phyloP scores from a whole-genome alignment of 2,329 filamentous ascomycete genomes.

The Penicillium expansum region DNA sequence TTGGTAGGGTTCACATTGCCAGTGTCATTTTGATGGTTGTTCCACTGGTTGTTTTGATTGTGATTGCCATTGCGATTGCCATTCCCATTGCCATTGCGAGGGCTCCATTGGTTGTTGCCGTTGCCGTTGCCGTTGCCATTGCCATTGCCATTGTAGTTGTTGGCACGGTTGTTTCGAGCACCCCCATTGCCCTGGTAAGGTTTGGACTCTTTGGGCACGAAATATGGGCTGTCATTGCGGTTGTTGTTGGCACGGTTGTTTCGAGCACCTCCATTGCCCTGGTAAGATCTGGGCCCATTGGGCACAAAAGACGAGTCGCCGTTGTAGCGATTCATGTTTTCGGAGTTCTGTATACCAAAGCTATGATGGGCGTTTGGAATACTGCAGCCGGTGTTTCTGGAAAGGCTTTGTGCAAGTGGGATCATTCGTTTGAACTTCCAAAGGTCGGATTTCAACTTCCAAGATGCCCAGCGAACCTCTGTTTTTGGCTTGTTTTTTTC shows the following conservation, averaged over 20 bases:
- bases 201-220: background rate
- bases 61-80: background rate
- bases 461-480: constrained; percentile 6
- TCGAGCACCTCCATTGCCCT: background rate
- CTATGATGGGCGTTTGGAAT: background rate
- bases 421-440: constrained; percentile 12
- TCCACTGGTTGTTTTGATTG: background rate
- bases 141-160: background rate
- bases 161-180: background rate
- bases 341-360: background rate
- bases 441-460: constrained; percentile 22
- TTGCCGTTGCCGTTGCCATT: background rate
- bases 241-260: too few species aligned
- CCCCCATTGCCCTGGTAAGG: background rate
- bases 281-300: background rate
- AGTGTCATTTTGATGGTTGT: background rate
- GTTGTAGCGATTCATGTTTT: background rate
- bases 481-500: constrained; percentile 6
- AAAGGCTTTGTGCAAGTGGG: constrained; percentile 7
- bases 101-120: background rate
- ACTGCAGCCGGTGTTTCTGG: background rate
- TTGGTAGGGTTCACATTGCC: background rate
- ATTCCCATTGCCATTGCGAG: background rate
- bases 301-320: background rate
- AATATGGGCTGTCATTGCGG: too few species aligned